Conservation (phyloP, 2,329 filamentous ascomycete species). For the Paramyrothecium roridum region DNA sequence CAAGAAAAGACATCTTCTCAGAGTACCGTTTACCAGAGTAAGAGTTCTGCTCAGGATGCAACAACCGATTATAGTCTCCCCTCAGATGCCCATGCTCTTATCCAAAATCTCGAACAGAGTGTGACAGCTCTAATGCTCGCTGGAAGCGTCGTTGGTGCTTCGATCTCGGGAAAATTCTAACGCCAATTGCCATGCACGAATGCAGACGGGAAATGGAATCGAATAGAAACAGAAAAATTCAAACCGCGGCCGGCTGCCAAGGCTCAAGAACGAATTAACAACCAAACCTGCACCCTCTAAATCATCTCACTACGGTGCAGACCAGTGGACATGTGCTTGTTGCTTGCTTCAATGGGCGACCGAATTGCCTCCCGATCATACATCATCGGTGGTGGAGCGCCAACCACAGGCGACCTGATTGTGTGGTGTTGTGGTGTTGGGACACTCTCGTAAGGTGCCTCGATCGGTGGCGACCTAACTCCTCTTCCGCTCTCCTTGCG, state of each 20-base stretch:
- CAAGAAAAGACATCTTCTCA: background rate
- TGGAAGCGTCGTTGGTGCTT: too few relatives aligned
- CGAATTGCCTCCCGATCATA: constrained; percentile 33
- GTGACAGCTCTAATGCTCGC: background rate
- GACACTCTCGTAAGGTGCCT: constrained; percentile 40
- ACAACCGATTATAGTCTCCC: too few relatives aligned
- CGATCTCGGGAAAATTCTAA: constrained; percentile 10
- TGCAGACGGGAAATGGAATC: constrained; percentile 11
- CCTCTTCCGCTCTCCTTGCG: constrained; percentile 36
- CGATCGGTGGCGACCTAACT: constrained; percentile 21
- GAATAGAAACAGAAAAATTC: constrained; percentile 7
- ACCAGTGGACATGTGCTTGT: constrained; percentile 45
- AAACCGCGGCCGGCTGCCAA: background rate
- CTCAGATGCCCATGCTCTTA: background rate
- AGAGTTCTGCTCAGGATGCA: too few relatives aligned
- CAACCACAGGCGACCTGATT: constrained; percentile 22
- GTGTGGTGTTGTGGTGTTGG: constrained; percentile 16
- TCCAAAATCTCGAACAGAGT: constrained; percentile 6
- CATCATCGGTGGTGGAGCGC: constrained; percentile 28
- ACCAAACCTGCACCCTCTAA: constrained; percentile 24
- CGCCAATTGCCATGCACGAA: constrained; percentile 39
- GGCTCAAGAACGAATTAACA: background rate
- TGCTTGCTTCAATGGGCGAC: constrained; percentile 26
- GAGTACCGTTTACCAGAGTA: too few relatives aligned
- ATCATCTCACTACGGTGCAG: constrained; percentile 55